A percentile compares a stretch with the other conserved stretches of the same genome.
phyloP scores from a whole-genome alignment of 164 flowering plant species.

The Berberis thunbergii region DNA sequence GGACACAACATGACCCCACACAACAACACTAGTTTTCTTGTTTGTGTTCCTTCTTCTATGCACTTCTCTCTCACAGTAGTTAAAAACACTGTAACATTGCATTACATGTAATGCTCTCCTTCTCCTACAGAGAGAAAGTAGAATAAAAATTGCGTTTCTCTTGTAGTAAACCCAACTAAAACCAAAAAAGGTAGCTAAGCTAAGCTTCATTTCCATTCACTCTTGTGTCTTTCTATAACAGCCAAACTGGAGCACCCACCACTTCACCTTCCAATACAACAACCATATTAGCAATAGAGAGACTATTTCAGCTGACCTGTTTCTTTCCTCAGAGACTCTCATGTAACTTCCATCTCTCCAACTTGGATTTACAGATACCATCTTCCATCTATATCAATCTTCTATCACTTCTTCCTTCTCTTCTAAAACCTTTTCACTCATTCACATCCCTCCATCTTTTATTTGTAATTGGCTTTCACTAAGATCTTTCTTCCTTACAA shows the following conservation, averaged over 20 bases:
- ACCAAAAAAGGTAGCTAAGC: conserved; percentile 2
- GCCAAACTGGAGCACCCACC: conserved; percentile 9
- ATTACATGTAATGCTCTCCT: neutral
- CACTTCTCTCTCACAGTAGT: neutral
- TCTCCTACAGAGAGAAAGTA: neutral
- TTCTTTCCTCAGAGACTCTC: conserved; percentile 14
- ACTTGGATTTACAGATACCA: conserved; percentile 8
- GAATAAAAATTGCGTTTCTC: neutral
- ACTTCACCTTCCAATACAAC: conserved; percentile 4
- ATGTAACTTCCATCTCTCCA: conserved; percentile 15
- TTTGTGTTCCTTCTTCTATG: too few relatives aligned
- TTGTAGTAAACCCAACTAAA: neutral
- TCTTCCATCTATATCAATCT: neutral
- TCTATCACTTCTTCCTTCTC: neutral
- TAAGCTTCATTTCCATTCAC: too few relatives aligned
- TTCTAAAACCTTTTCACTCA: neutral
- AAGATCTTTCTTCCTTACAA: neutral
- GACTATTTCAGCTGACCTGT: conserved; percentile 10
- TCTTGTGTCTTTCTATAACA: conserved; percentile 3
- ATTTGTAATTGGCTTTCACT: neutral
- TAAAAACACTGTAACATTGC: neutral
- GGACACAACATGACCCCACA: too few relatives aligned
- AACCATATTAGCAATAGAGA: conserved; percentile 8
- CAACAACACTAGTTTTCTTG: too few relatives aligned
- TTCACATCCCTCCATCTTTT: neutral